These are phyloP conservation scores for Tricholoma sp. DNA, from an alignment of 768 basidiomycete genomes.

Conservation along the genomic window DNA sequence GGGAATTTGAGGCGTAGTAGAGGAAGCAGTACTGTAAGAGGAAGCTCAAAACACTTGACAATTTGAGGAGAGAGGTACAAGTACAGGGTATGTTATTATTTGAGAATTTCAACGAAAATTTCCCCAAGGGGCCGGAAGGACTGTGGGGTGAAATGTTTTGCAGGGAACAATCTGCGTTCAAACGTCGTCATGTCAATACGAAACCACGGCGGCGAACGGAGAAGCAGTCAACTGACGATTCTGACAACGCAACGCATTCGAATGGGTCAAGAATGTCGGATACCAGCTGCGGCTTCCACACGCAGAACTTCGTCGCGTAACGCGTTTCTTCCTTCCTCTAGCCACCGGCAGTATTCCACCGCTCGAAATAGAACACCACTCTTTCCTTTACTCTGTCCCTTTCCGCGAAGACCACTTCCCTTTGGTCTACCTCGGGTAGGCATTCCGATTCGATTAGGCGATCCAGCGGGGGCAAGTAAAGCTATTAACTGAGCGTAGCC, in stretches of 20 bases:
- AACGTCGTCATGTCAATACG: background rate
- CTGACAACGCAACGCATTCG: background rate
- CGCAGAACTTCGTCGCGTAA: slow-evolving; percentile 62
- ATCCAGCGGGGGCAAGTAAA: slow-evolving; percentile 74
- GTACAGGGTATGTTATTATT: slow-evolving; percentile 5
- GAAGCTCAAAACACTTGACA: background rate
- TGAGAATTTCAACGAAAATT: background rate
- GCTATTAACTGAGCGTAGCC: slow-evolving; percentile 84
- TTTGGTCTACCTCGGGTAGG: slow-evolving; percentile 78
- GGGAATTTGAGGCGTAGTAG: background rate
- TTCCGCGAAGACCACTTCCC: slow-evolving; percentile 63
- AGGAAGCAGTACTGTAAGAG: background rate
- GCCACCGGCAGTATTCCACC: slow-evolving; percentile 78
- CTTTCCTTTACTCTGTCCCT: slow-evolving; percentile 77
- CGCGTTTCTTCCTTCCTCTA: slow-evolving; percentile 78
- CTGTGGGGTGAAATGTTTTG: background rate
- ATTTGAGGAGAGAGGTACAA: background rate
- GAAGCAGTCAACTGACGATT: background rate
- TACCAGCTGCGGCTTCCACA: slow-evolving; percentile 63
- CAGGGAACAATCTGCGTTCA: background rate
- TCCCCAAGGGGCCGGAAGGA: background rate
- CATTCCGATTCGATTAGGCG: slow-evolving; percentile 61
- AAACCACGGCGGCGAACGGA: background rate
- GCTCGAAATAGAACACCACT: slow-evolving; percentile 86
- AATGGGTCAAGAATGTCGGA: slow-evolving; percentile 25